Conservation (phyloP, 768 basidiomycete genomes). For the Heimioporus sp. region DNA sequence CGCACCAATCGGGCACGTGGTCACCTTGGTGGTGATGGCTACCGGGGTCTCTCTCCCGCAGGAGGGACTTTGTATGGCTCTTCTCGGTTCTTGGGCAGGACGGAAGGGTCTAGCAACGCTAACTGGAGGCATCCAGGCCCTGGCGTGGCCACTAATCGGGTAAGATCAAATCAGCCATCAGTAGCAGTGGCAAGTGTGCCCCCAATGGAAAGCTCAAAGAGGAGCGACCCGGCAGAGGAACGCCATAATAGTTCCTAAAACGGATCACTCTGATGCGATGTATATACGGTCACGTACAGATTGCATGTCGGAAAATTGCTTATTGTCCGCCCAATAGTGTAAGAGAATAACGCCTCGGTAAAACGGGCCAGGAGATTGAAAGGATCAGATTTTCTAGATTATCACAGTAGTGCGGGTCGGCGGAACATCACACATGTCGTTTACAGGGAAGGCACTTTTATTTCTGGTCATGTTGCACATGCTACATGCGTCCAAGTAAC, state of each 20-base stretch:
- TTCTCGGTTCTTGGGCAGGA: conserved; percentile 15
- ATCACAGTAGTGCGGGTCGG: conserved; percentile 6
- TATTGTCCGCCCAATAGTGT: conserved; percentile 21
- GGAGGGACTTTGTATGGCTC: conserved; percentile 13
- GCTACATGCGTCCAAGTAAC: conserved; percentile 7
- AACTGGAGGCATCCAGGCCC: conserved; percentile 19
- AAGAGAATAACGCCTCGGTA: conserved; percentile 20
- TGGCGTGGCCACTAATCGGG: conserved; percentile 11
- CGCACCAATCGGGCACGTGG: conserved; percentile 19
- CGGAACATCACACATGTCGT: conserved; percentile 7
- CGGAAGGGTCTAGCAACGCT: conserved; percentile 9
- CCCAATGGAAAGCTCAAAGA: conserved; percentile 26
- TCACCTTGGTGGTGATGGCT: conserved; percentile 11
- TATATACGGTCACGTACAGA: conserved; percentile 18
- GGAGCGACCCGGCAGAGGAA: conserved; percentile 15
- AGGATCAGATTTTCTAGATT: conserved; percentile 19
- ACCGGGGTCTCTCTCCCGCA: conserved; percentile 13
- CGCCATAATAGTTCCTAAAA: conserved; percentile 23
- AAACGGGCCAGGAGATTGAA: conserved; percentile 25
- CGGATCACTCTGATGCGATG: conserved; percentile 12
- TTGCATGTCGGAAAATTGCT: conserved; percentile 12
- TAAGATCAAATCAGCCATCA: conserved; percentile 16
- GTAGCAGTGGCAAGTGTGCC: conserved; percentile 7
- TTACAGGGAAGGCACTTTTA: conserved; percentile 6
- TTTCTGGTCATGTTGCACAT: conserved; percentile 12